phyloP scores from a whole-genome alignment of 1,284 basidiomycete genomes.

The Cerioporus squamosus region DNA sequence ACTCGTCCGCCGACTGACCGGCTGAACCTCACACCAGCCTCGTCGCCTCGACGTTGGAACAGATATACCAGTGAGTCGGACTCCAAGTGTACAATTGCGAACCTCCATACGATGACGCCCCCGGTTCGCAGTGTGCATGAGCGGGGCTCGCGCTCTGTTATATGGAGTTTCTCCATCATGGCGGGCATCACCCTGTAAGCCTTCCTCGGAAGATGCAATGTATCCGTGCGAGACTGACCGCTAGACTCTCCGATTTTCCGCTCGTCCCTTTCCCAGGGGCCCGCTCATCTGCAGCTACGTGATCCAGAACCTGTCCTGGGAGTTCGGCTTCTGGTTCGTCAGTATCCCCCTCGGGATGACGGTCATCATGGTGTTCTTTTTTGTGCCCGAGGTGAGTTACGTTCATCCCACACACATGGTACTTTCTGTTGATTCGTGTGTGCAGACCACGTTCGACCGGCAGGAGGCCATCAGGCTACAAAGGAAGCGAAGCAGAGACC shows the following conservation, averaged over 20 bases:
- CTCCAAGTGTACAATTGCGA: background rate
- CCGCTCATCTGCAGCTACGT: constrained; percentile 47
- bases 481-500: constrained; percentile 27
- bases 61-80: constrained; percentile 43
- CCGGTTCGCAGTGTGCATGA: constrained; percentile 51
- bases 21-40: constrained; percentile 28
- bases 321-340: constrained; percentile 48
- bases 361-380: constrained; percentile 42
- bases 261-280: constrained; percentile 29
- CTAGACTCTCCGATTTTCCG: too few relatives aligned
- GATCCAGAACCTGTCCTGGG: constrained; percentile 45
- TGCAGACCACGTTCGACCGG: constrained; percentile 37
- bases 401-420: background rate
- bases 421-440: background rate
- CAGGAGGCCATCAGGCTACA: background rate
- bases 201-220: background rate
- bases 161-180: constrained; percentile 49
- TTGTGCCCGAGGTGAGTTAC: constrained; percentile 44
- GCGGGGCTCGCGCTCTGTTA: constrained; percentile 43
- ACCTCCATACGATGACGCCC: too few relatives aligned
- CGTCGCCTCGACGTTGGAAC: constrained; percentile 47
- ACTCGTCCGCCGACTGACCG: too few relatives aligned
- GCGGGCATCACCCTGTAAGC: constrained; percentile 45
- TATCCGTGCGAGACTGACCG: background rate
- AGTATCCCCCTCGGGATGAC: constrained; percentile 43